These are phyloP conservation scores for Tolypocladium tundrense DNA, from an alignment of 2,329 filamentous ascomycete species.

Conservation along the genomic window DNA sequence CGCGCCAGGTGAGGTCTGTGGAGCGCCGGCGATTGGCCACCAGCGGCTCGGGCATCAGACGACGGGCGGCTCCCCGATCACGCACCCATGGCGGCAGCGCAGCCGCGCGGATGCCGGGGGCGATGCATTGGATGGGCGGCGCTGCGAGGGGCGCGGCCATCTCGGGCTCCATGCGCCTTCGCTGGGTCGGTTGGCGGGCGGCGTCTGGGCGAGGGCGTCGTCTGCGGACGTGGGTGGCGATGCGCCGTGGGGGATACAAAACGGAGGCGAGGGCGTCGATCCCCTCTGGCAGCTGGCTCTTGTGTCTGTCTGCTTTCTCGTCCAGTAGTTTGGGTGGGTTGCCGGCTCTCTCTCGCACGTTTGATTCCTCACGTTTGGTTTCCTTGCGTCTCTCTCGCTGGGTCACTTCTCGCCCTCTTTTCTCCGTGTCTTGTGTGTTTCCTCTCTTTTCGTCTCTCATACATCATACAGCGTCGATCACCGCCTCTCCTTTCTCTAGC, in stretches of 20 bases:
- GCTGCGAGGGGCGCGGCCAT: not conserved
- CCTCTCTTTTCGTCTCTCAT: not conserved
- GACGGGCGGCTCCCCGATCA: not conserved
- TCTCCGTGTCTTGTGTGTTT: not conserved
- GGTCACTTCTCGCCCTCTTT: not conserved
- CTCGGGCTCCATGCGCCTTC: not conserved
- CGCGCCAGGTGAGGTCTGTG: conserved; percentile 8
- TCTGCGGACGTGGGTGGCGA: not conserved
- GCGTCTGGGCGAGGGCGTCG: not conserved
- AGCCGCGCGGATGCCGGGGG: conserved; percentile 6
- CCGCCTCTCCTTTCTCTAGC: not conserved
- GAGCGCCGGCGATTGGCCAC: conserved; percentile 14
- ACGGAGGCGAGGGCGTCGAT: conserved; percentile 1
- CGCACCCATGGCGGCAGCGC: not conserved
- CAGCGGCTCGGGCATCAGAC: conserved; percentile 5
- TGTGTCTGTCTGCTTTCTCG: conserved; percentile 2
- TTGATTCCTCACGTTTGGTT: not conserved
- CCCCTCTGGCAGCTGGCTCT: not conserved
- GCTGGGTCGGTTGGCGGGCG: not conserved
- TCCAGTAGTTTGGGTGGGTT: conserved; percentile 3
- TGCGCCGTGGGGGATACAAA: conserved; percentile 1
- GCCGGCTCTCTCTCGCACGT: conserved; percentile 7
- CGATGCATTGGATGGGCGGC: not conserved
- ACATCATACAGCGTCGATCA: not conserved
- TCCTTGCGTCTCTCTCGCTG: not conserved